Evolutionary conservation across 805 yeast genomes (phyloP).

Genomic region (Torulaspora indica): DNA sequence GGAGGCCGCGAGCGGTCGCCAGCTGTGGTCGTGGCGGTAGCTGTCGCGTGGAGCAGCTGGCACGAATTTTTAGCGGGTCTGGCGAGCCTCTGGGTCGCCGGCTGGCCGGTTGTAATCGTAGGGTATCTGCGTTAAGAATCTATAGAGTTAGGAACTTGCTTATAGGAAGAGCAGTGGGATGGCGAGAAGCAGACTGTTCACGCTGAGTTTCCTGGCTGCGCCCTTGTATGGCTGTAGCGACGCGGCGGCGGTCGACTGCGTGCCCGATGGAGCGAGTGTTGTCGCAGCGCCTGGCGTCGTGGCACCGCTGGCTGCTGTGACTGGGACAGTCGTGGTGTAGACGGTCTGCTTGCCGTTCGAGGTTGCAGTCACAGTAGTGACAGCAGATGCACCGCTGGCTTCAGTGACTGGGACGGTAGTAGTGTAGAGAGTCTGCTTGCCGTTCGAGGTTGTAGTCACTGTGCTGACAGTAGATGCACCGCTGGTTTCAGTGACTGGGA

Average conservation of each 20-base stretch:
- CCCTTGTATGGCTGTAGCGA: constrained; percentile 1
- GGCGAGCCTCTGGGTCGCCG: too few relatives aligned
- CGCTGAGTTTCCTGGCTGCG: neutral
- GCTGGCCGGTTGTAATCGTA: too few relatives aligned
- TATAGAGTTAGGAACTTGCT: neutral
- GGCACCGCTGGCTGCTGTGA: constrained; percentile 1
- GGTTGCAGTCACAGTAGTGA: neutral
- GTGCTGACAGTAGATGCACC: constrained; percentile 2
- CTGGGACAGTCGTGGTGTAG: neutral
- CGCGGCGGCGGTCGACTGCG: neutral
- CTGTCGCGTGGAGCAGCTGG: too few relatives aligned
- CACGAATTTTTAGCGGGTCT: too few relatives aligned
- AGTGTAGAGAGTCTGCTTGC: neutral
- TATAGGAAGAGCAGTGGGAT: constrained; percentile 1
- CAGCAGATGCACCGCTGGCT: neutral
- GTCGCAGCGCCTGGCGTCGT: neutral
- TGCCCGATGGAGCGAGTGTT: neutral
- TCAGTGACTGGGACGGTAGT: constrained; percentile 1
- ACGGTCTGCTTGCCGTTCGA: neutral
- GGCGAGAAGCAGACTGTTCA: neutral
- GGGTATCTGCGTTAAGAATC: too few relatives aligned
- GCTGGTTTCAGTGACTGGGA: neutral
- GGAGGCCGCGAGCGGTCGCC: too few relatives aligned
- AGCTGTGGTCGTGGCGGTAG: too few relatives aligned
- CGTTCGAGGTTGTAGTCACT: neutral